Evolutionary conservation across 2,329 filamentous ascomycete genomes (phyloP), one percentile per base, ranked within the genome.

Genomic region (Cladorrhinum sp.): DNA sequence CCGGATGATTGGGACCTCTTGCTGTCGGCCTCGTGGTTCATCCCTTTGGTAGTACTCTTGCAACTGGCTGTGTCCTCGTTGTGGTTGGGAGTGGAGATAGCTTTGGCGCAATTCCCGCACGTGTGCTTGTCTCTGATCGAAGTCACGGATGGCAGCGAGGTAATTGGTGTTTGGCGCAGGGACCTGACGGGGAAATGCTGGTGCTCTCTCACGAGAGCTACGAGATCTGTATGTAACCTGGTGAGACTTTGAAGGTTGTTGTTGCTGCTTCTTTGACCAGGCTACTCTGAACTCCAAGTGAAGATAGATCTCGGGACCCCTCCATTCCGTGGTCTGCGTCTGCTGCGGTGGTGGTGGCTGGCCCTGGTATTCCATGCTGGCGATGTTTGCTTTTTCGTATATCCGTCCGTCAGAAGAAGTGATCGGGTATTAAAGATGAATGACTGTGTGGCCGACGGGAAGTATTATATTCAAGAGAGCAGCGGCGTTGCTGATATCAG

Each of bases 281-380:
- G 80, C 81, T 23, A 84, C 70, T 28, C 81, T 80, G 61, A 83
- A 80, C 67, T 82, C 80, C 61, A 84, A 71, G 58, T 81, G 78
- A 9, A 83, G 71, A 61, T 81, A 83, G 58, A 83, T 72, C 61
- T 79, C 77, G 26, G 78, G 78, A 26, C 72, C 68, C 46, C 65
- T 51, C 52, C 62, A 61, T 24, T 67, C 64, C 14, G 36, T n/a
- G n/a, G n/a, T 51, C 20, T 24, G 21, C 6, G 49, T 51, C 3
- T 51, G 49, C 21, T 54, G 51, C 20, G 53, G 28, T 39, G 36
- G 53, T 28, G 63, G 48, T 60, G 24, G 49, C 28, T 23, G 18
- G 65, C 57, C 63, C 65, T 66, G 58, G 63, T 57, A 52, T 61
- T 57, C 20, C 20, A 33, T 51, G 30, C 42, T 58, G 39, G 36